Evolutionary conservation across 2,329 filamentous ascomycete genomes (phyloP).

Genomic region (Myrmaecium sp.): DNA sequence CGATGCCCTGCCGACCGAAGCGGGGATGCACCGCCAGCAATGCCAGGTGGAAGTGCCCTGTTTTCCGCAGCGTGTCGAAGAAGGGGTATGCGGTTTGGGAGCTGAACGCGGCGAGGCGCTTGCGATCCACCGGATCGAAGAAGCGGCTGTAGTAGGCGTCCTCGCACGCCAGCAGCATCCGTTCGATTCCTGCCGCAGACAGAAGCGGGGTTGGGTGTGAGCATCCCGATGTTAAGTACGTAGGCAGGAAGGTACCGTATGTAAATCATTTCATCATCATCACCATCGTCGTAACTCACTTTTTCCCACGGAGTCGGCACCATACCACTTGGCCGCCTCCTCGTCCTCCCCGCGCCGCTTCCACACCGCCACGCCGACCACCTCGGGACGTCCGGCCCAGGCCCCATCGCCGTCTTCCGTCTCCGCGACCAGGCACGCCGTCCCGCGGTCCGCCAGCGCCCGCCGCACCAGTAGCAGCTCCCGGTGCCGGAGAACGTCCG

Average conservation of each 20-base stretch:
- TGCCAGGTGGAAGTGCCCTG: constrained; percentile 1
- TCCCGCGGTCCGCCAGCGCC: too few relatives aligned
- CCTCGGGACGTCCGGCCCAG: constrained; percentile 1
- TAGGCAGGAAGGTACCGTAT: neutral
- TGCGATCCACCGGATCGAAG: neutral
- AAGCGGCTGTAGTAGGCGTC: neutral
- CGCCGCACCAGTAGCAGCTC: too few relatives aligned
- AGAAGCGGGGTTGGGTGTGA: too few relatives aligned
- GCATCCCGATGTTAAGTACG: too few relatives aligned
- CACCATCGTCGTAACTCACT: too few relatives aligned
- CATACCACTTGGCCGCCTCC: neutral
- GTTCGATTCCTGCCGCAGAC: neutral
- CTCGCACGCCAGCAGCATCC: neutral
- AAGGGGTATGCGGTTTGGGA: neutral
- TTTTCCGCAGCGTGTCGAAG: constrained; percentile 1
- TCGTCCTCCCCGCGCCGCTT: neutral
- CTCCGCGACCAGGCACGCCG: neutral
- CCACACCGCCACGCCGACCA: constrained; percentile 1
- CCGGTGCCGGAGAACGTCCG: too few relatives aligned
- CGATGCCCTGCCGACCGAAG: neutral
- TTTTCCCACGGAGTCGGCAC: too few relatives aligned
- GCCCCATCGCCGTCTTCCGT: neutral
- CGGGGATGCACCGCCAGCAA: constrained; percentile 1
- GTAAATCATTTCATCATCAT: neutral
- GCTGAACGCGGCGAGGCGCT: neutral